A percentile compares a stretch with the other conserved stretches of the same genome.
Conservation (phyloP, 2,329 filamentous ascomycete genomes). For the Aspergillus floridensis region DNA sequence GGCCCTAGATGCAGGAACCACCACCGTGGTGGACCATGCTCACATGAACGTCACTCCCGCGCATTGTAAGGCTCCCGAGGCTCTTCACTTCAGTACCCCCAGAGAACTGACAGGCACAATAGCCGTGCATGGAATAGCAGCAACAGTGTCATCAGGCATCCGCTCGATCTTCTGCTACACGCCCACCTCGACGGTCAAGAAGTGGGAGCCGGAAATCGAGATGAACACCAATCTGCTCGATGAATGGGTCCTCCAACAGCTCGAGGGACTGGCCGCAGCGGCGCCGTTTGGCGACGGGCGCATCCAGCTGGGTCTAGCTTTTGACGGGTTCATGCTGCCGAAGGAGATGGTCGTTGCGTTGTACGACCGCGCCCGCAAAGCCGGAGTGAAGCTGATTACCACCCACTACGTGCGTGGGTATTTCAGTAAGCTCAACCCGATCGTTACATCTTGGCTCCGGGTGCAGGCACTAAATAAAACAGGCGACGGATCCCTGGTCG, state of each 20-base stretch:
- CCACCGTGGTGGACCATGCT: slow-evolving; percentile 33
- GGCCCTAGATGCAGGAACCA: slow-evolving; percentile 24
- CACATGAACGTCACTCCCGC: slow-evolving; percentile 28
- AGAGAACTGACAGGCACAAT: too few relatives aligned
- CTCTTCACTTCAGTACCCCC: too few relatives aligned
- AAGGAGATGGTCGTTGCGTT: slow-evolving; percentile 23
- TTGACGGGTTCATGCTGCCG: slow-evolving; percentile 27
- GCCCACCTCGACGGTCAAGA: slow-evolving; percentile 18
- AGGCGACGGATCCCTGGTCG: slow-evolving; percentile 8
- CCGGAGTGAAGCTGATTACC: slow-evolving; percentile 26
- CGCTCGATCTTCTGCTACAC: slow-evolving; percentile 29
- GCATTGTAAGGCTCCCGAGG: slow-evolving; percentile 24
- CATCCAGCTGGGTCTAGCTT: slow-evolving; percentile 29
- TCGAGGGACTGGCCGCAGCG: slow-evolving; percentile 17
- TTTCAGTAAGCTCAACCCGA: not conserved
- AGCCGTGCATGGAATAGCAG: slow-evolving; percentile 23
- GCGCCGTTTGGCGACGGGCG: slow-evolving; percentile 25
- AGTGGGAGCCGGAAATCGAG: slow-evolving; percentile 22
- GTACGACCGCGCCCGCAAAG: slow-evolving; percentile 15
- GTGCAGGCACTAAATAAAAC: not conserved
- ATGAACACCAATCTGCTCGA: slow-evolving; percentile 18
- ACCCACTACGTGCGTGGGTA: slow-evolving; percentile 22
- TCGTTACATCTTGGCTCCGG: too few relatives aligned
- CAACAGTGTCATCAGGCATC: slow-evolving; percentile 29
- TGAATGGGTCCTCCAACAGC: slow-evolving; percentile 24